These are phyloP conservation scores for Amanita phalloides DNA, from an alignment of 768 basidiomycete species.

Conservation along the genomic window DNA sequence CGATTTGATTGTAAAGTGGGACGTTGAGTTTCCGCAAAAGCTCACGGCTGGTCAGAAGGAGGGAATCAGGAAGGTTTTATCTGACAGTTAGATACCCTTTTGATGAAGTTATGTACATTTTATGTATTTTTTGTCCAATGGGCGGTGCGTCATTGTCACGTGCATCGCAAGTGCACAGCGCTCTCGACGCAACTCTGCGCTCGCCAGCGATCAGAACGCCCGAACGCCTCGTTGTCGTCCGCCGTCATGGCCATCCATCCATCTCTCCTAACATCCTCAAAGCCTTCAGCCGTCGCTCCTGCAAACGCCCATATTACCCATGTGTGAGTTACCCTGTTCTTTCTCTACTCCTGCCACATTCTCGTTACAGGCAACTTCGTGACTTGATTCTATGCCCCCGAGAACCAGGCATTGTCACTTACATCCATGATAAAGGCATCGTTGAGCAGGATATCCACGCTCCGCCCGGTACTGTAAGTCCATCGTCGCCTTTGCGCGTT, in stretches of 20 bases:
- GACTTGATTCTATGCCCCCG: conserved; percentile 69
- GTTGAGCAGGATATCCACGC: conserved; percentile 44
- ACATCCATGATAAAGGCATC: conserved; percentile 38
- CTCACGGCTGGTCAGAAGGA: conserved; percentile 75
- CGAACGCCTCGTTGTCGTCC: no score
- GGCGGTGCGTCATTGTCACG: neutral
- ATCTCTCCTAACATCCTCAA: conserved; percentile 26
- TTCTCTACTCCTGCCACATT: neutral
- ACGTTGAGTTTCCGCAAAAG: conserved; percentile 74
- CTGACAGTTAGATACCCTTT: no score
- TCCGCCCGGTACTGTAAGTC: conserved; percentile 12
- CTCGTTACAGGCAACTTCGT: conserved; percentile 46
- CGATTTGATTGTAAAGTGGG: conserved; percentile 75
- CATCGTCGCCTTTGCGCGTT: neutral
- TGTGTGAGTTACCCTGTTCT: neutral
- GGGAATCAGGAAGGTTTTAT: conserved; percentile 58
- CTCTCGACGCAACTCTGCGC: no score
- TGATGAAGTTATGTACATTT: neutral
- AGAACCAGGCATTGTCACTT: conserved; percentile 53
- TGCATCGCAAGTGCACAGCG: neutral
- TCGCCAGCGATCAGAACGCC: no score
- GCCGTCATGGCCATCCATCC: conserved; percentile 28
- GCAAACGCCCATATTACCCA: conserved; percentile 3
- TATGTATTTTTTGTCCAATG: neutral
- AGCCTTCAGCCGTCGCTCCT: conserved; percentile 16